These are phyloP conservation scores for Quercus tomentella DNA, from an alignment of 331 rosid genomes.

Conservation along the genomic window DNA sequence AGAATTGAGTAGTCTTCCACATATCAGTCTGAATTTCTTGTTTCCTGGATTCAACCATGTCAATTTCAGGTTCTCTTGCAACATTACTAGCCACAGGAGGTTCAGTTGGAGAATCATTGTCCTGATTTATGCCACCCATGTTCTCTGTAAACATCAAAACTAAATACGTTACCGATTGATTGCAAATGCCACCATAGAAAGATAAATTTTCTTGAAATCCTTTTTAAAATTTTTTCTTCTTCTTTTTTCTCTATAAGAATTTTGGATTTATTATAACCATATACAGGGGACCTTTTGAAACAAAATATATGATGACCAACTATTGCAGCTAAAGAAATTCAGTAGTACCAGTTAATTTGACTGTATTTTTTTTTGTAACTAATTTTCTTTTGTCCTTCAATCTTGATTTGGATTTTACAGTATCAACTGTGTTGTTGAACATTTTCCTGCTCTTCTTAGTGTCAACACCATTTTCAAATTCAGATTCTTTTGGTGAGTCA, in stretches of 20 bases:
- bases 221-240: neutral
- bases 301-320: neutral
- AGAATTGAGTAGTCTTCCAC: slow-evolving; percentile 37
- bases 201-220: slow-evolving; percentile 4
- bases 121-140: slow-evolving; percentile 4
- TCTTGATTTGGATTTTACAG: slow-evolving; percentile 20
- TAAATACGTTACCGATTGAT: slow-evolving; percentile 10
- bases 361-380: slow-evolving; percentile 24
- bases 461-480: slow-evolving; percentile 26
- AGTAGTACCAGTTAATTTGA: slow-evolving; percentile 33
- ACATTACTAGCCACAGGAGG: slow-evolving; percentile 16
- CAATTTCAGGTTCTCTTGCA: slow-evolving; percentile 17
- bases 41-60: slow-evolving; percentile 21
- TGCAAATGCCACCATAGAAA: neutral
- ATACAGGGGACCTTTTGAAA: neutral
- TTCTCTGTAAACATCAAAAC: slow-evolving; percentile 16
- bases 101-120: slow-evolving; percentile 11
- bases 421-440: slow-evolving; percentile 12
- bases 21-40: slow-evolving; percentile 27
- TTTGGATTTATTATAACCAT: neutral
- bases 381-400: slow-evolving; percentile 29
- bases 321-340: neutral
- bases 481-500: slow-evolving; percentile 21
- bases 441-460: slow-evolving; percentile 40
- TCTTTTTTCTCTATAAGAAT: neutral